Base-by-base conservation (phyloP, 2,329 filamentous ascomycete genomes). In the Arthrobotrys entomopaga region DNA sequence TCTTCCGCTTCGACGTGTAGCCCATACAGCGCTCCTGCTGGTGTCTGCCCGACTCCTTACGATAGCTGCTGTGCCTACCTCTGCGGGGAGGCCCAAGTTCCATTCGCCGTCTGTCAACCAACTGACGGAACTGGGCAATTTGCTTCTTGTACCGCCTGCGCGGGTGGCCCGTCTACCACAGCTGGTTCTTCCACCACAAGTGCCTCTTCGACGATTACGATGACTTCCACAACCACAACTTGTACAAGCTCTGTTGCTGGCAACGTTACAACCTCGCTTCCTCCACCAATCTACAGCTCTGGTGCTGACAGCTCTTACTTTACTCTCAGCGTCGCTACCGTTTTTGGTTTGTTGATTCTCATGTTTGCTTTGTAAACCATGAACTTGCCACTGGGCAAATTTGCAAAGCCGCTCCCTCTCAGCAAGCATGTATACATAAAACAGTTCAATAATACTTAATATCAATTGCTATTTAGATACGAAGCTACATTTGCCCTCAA, bases 281-380 rank as follows among this genome's bases (percentile, higher is more conserved):
- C 69, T 6, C 48, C 42, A 1, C 69, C 69, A 1, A 73, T 61
- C 3, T 73, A 66, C n/a, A 63, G 65, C 29, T 73, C 69, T 11
- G 43, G 50, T 13, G 56, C 69, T n/a, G 50, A 46, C 3, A 20
- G 15, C 1, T 42, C 16, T 6, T 49, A 40, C 16, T 16, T 66
- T 5, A 26, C 38, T 10, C 22, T 73, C 8, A 64, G 58, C 16
- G 61, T 48, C 1, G 38, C 20, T 43, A 38, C 48, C 11, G 24
- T 46, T 4, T 40, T 66, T 3, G 69, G 61, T 2, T 10, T 73
- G 8, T 11, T 73, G 3, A 61, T 53, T 19, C 15, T 34, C 16
- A 49, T 63, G 46, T 48, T 73, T 2, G 43, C 78, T 64, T 79
- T 79, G 13, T 78, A 77, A 43, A 24, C 6, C 29, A 2, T 1